Percentiles rank a stretch among this genome's conserved stretches.
Evolutionary conservation across 495 filamentous ascomycete genomes (phyloP).

Genomic region (Lichenothelia convexa): DNA sequence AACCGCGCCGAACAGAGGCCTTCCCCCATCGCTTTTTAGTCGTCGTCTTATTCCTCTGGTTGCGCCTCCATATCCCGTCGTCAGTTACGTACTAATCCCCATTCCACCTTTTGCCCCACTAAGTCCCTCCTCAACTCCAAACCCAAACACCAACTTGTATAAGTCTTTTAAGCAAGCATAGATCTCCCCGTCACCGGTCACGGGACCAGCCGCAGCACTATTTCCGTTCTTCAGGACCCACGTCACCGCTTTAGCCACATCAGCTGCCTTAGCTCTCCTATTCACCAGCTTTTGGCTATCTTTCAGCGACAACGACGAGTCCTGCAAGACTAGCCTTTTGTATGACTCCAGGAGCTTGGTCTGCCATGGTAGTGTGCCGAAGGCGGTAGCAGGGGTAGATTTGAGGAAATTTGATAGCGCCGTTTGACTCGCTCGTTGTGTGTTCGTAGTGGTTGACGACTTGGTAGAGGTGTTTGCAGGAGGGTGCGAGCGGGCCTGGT

Average conservation of each 20-base stretch:
- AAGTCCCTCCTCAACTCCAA: constrained; percentile 62
- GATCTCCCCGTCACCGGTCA: constrained; percentile 47
- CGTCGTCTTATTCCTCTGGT: no score
- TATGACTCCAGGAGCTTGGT: constrained; percentile 53
- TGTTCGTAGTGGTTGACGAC: constrained; percentile 11
- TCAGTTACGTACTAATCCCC: no score
- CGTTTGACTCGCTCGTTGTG: no score
- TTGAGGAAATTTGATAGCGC: constrained; percentile 53
- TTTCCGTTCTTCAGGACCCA: no score
- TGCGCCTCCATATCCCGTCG: no score
- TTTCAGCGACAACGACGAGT: constrained; percentile 50
- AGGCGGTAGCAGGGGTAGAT: constrained; percentile 54
- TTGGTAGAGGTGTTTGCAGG: constrained; percentile 13
- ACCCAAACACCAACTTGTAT: constrained; percentile 70
- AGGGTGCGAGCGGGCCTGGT: constrained; percentile 30
- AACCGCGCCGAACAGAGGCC: no score
- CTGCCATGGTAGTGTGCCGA: constrained; percentile 55
- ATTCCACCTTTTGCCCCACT: no score
- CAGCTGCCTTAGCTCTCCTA: constrained; percentile 41
- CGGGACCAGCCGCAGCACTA: no score
- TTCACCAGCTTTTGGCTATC: constrained; percentile 31
- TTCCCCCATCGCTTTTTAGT: no score
- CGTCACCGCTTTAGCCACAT: constrained; percentile 56
- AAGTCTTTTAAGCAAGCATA: constrained; percentile 64
- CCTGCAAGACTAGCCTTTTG: constrained; percentile 52